Evolutionary conservation across 441 rosid genomes (phyloP).

Genomic region (Erodium texanum): DNA sequence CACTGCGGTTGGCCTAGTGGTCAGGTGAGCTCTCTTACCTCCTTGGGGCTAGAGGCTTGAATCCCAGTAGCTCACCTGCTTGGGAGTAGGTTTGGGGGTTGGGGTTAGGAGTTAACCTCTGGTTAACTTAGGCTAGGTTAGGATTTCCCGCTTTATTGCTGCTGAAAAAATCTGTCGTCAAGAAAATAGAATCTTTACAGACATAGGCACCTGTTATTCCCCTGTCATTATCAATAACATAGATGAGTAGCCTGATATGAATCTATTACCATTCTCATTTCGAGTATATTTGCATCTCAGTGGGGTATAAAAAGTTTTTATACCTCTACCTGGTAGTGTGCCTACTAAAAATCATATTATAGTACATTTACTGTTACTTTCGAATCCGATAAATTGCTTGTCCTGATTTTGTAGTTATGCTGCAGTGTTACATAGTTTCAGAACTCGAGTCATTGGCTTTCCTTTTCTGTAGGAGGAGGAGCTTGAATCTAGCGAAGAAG

Average conservation of each 20-base stretch:
- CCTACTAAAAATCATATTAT: slow-evolving; percentile 1
- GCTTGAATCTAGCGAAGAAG: slow-evolving; percentile 22
- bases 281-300: not conserved
- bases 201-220: too few species aligned
- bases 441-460: slow-evolving; percentile 4
- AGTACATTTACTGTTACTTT: not conserved
- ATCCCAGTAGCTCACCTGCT: too few species aligned
- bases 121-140: too few species aligned
- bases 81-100: too few species aligned
- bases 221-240: too few species aligned
- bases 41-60: too few species aligned
- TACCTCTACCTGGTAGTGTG: not conserved
- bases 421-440: not conserved
- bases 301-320: not conserved
- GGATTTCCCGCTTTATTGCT: too few species aligned
- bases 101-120: too few species aligned
- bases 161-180: too few species aligned
- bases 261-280: not conserved
- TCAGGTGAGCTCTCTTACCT: too few species aligned
- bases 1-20: too few species aligned
- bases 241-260: not conserved
- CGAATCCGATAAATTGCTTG: not conserved
- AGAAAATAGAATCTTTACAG: too few species aligned
- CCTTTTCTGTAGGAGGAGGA: slow-evolving; percentile 22
- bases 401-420: not conserved